Base-by-base conservation (phyloP, 75 land plant genomes). In the Pinus taeda region DNA sequence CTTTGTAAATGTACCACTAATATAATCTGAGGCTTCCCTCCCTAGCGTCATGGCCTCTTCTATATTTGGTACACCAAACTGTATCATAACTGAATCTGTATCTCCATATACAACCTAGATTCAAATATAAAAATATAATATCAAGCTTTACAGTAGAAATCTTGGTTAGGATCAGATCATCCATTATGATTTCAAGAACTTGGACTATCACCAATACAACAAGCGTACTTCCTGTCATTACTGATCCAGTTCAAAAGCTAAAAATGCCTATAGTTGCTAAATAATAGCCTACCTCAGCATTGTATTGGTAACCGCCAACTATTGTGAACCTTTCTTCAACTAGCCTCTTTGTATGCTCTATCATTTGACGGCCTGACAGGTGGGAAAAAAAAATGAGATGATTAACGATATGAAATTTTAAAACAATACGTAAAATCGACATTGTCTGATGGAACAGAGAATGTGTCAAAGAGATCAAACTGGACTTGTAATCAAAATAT, bases 21-120 rank as follows among this genome's bases (percentile, higher is more conserved):
- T 97, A 49, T 86, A 88, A 14, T 95, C 95, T 24, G 99, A 95
- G 30, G 99, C 99, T 79, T 97, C 99, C 70, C 88, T 91, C 17
- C 99, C 99, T 63, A 97, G 84, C 22, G 76, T 85, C 99, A 97
- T 97, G 57, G 99, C 93, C 70, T 83, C 88, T 53, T 89, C 91
- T 13, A 97, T 95, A 74, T 77, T 75, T 56, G 92, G 62, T 4
- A 89, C 97, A 75, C 99, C 99, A 90, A 97, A 97, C 80, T 93
- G 99, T 42, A 97, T 98, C 99, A 97, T 97, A 17, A 97, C 99
- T 6, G 99, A 97, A 86, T 97, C 99, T 61, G 99, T 97, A 75
- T 97, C 99, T 71, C 99, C 98, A 83, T 97, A 97, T n/a, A 97
- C 87, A 53, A 97, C 94, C 99, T 96, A 79, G 57, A 26, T 57